Conservation (phyloP, 169 alveolate species). For the Toxoplasma gondii region DNA sequence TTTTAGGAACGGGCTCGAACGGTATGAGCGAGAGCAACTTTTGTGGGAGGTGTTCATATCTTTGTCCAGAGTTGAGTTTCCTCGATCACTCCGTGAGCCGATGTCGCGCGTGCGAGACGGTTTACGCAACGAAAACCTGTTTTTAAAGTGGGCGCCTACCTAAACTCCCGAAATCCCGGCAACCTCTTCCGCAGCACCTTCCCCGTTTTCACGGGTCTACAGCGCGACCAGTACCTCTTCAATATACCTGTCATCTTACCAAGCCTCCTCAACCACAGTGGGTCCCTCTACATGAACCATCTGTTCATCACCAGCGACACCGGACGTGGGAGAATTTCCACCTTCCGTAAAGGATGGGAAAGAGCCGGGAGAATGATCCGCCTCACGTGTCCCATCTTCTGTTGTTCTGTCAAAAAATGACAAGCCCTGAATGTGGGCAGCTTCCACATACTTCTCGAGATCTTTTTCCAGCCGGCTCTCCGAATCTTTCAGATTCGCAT, state of each 20-base stretch:
- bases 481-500: background rate
- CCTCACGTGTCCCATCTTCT: background rate
- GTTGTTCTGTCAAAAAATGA: background rate
- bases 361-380: background rate
- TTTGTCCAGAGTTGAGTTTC: too few relatives aligned
- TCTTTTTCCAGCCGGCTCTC: background rate
- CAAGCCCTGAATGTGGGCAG: background rate
- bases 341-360: background rate
- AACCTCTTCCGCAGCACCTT: too few relatives aligned
- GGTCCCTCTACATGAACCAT: background rate
- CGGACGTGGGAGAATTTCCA: background rate
- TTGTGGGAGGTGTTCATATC: too few relatives aligned
- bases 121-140: too few relatives aligned
- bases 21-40: too few relatives aligned
- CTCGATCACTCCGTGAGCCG: too few relatives aligned
- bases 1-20: too few relatives aligned
- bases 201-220: too few relatives aligned
- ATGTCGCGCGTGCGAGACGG: too few relatives aligned
- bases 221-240: background rate
- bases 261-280: background rate
- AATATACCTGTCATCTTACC: background rate
- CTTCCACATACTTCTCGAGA: background rate
- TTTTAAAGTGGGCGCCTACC: too few relatives aligned
- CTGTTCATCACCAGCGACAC: background rate
- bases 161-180: too few relatives aligned